Evolutionary conservation across 345 rosid species (phyloP).

Genomic region (Citrus sinensis): DNA sequence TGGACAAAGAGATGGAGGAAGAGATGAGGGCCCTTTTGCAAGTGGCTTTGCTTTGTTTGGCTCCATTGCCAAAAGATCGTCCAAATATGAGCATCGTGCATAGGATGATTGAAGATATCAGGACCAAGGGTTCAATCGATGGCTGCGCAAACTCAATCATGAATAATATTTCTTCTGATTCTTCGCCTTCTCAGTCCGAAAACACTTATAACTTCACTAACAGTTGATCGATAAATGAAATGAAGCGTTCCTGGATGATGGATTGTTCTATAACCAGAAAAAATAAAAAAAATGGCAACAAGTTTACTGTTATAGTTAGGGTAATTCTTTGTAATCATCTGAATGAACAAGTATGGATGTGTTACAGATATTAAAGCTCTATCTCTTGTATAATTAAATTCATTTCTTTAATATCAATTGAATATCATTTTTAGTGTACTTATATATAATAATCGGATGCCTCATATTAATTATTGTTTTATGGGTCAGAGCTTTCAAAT

Average conservation of each 20-base stretch:
- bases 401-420: background rate
- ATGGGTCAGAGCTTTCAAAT: no score
- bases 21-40: conserved; percentile 40
- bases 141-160: conserved; percentile 16
- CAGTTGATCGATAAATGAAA: background rate
- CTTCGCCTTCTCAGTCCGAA: conserved; percentile 37
- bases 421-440: no score
- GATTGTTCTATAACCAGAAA: background rate
- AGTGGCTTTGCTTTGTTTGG: conserved; percentile 40
- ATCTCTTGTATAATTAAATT: background rate
- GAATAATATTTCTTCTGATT: conserved; percentile 31
- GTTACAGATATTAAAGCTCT: background rate
- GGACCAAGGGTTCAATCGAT: conserved; percentile 18
- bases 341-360: background rate
- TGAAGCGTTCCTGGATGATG: background rate
- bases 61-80: conserved; percentile 35
- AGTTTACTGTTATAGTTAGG: background rate
- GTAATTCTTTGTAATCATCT: background rate
- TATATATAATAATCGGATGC: no score
- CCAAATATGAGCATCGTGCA: conserved; percentile 41
- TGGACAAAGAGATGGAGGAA: conserved; percentile 31
- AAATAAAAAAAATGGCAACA: background rate
- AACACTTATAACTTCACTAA: background rate
- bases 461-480: no score
- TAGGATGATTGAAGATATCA: conserved; percentile 36